Percentiles rank a stretch among this genome's conserved stretches.
Evolutionary conservation across 805 yeast species (phyloP).

Genomic region (Yamadazyma sp.): DNA sequence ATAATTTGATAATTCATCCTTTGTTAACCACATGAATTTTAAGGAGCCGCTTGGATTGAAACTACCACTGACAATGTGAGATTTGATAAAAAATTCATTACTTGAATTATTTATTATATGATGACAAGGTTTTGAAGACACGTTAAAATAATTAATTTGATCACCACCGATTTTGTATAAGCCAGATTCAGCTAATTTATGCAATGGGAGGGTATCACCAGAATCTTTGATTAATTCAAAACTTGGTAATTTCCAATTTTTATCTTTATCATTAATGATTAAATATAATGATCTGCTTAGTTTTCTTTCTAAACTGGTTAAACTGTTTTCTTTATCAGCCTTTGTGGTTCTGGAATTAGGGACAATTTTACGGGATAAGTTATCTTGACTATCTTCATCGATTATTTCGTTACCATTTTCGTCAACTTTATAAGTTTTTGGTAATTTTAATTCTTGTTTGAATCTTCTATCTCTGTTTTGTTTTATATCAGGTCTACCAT

Average conservation of each 20-base stretch:
- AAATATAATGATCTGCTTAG: slow-evolving; percentile 79
- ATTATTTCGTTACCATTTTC: slow-evolving; percentile 26
- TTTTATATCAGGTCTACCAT: slow-evolving; percentile 81
- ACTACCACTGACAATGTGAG: slow-evolving; percentile 83
- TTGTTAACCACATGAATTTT: slow-evolving; percentile 80
- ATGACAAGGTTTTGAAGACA: slow-evolving; percentile 86
- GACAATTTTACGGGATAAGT: slow-evolving; percentile 63
- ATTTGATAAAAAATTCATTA: slow-evolving; percentile 72
- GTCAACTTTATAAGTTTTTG: slow-evolving; percentile 52
- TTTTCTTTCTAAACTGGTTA: slow-evolving; percentile 70
- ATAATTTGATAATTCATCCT: slow-evolving; percentile 63
- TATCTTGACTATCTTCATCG: slow-evolving; percentile 40
- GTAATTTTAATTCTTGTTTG: slow-evolving; percentile 76
- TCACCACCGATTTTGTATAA: slow-evolving; percentile 70
- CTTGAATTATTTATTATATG: slow-evolving; percentile 45
- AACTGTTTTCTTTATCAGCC: slow-evolving; percentile 67
- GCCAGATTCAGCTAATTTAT: slow-evolving; percentile 72
- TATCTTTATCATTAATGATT: slow-evolving; percentile 46
- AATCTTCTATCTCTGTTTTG: slow-evolving; percentile 85
- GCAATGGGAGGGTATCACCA: slow-evolving; percentile 50
- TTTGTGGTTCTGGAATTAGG: slow-evolving; percentile 71
- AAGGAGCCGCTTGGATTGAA: slow-evolving; percentile 45
- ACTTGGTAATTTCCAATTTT: slow-evolving; percentile 79
- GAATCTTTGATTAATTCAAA: slow-evolving; percentile 33
- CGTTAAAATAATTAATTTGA: slow-evolving; percentile 79